phyloP scores from a whole-genome alignment of 2,329 filamentous ascomycete species.

The Lasiodiplodia hormozganensis region DNA sequence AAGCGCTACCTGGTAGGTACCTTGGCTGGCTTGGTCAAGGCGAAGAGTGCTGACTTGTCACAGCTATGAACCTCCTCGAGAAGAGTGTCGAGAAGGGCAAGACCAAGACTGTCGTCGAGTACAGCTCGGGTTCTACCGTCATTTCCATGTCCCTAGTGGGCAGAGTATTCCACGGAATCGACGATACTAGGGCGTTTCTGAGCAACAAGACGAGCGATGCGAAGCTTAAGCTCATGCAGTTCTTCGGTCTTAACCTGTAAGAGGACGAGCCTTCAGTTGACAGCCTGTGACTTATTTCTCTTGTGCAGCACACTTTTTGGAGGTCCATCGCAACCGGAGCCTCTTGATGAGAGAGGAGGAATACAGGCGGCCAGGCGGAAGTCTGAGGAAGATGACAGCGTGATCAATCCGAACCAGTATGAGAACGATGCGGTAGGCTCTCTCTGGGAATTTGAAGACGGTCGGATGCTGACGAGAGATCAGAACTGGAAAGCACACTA shows the following conservation, averaged over 20 bases:
- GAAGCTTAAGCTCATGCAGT: constrained; percentile 64
- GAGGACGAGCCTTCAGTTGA: constrained; percentile 29
- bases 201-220: constrained; percentile 65
- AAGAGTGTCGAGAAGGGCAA: constrained; percentile 39
- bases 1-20: constrained; percentile 63
- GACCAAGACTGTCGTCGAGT: constrained; percentile 64
- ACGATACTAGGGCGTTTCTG: constrained; percentile 62
- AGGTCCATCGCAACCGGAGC: constrained; percentile 65
- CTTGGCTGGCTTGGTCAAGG: not conserved
- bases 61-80: constrained; percentile 60
- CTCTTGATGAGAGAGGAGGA: constrained; percentile 59
- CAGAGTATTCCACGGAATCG: constrained; percentile 58
- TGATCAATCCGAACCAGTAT: constrained; percentile 64
- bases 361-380: constrained; percentile 57
- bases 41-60: constrained; percentile 30
- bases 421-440: constrained; percentile 54
- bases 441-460: no score
- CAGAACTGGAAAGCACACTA: constrained; percentile 63
- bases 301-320: constrained; percentile 60
- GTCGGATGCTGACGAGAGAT: constrained; percentile 12
- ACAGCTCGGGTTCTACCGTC: constrained; percentile 68
- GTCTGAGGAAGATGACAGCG: constrained; percentile 50
- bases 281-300: not conserved
- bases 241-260: constrained; percentile 64
- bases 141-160: constrained; percentile 65